Evolutionary conservation across 2,329 filamentous ascomycete genomes (phyloP).

Genomic region (Westerdykella ornata): DNA sequence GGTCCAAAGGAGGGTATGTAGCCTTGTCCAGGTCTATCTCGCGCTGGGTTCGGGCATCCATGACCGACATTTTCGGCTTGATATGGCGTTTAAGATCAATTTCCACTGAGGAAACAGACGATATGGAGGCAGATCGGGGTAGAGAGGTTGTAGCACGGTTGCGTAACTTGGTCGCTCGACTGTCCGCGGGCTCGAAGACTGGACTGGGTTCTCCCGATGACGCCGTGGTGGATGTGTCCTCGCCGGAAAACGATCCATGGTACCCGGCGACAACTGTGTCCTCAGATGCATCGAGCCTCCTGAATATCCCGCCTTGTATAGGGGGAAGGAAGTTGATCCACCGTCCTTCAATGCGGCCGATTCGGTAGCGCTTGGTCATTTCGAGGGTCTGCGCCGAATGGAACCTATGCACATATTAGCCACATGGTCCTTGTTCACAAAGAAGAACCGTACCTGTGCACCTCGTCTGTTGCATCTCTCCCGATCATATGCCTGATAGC

Average conservation of each 20-base stretch:
- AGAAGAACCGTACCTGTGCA: conserved; percentile 62
- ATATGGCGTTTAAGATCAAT: conserved; percentile 32
- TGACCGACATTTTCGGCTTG: conserved; percentile 50
- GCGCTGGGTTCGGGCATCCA: conserved; percentile 66
- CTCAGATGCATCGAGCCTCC: conserved; percentile 39
- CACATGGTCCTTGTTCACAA: conserved; percentile 11
- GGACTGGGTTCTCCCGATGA: conserved; percentile 54
- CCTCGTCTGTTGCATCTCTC: conserved; percentile 88
- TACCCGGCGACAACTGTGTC: conserved; percentile 19
- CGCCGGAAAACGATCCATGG: conserved; percentile 16
- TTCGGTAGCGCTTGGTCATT: conserved; percentile 74
- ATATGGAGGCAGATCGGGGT: conserved; percentile 47
- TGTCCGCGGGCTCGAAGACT: conserved; percentile 51
- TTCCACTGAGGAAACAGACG: conserved; percentile 53
- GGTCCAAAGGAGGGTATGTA: conserved; percentile 74
- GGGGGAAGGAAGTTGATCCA: conserved; percentile 89
- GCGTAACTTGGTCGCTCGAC: conserved; percentile 27
- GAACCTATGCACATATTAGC: conserved; percentile 48
- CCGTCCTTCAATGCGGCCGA: conserved; percentile 70
- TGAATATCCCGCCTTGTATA: conserved; percentile 80
- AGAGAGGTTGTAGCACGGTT: conserved; percentile 34
- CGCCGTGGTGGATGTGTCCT: conserved; percentile 25
- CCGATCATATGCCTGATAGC: conserved; percentile 90
- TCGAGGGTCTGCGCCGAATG: conserved; percentile 72
- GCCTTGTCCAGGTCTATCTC: conserved; percentile 69